Conservation (phyloP, 2,329 filamentous ascomycete genomes). For the Biscogniauxia mediterranea region DNA sequence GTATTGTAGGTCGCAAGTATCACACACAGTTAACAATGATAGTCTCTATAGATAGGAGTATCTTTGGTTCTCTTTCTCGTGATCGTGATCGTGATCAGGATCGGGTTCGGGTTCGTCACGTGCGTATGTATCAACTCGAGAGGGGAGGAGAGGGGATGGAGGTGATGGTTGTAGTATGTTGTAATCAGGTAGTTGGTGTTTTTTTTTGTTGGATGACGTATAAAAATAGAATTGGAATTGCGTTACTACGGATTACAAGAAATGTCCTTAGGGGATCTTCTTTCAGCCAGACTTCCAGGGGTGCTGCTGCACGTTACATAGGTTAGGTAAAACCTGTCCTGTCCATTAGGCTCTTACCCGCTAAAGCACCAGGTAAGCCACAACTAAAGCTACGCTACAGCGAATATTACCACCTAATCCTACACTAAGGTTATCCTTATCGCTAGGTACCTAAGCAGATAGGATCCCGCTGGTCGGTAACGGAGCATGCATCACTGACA, state of each 20-base stretch:
- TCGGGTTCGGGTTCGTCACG: background rate
- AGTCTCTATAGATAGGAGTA: too few relatives aligned
- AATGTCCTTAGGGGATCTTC: background rate
- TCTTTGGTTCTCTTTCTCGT: background rate
- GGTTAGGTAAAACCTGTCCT: too few relatives aligned
- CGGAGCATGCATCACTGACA: background rate
- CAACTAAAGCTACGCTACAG: too few relatives aligned
- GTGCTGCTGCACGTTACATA: too few relatives aligned
- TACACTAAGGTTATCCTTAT: background rate
- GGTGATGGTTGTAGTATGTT: background rate
- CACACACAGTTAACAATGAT: too few relatives aligned
- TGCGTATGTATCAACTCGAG: background rate
- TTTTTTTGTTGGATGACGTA: background rate
- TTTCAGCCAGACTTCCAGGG: too few relatives aligned
- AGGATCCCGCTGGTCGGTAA: background rate
- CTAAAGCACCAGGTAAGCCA: background rate
- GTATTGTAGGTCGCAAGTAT: too few relatives aligned
- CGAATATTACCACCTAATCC: background rate
- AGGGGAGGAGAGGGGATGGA: slow-evolving; percentile 3
- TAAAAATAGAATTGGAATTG: background rate
- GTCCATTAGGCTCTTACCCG: too few relatives aligned
- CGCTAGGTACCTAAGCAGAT: background rate
- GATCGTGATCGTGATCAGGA: background rate
- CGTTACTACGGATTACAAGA: too few relatives aligned
- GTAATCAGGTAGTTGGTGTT: background rate